These are phyloP conservation scores for Pachysolen tannophilus DNA, from an alignment of 805 yeast genomes.

Conservation along the genomic window DNA sequence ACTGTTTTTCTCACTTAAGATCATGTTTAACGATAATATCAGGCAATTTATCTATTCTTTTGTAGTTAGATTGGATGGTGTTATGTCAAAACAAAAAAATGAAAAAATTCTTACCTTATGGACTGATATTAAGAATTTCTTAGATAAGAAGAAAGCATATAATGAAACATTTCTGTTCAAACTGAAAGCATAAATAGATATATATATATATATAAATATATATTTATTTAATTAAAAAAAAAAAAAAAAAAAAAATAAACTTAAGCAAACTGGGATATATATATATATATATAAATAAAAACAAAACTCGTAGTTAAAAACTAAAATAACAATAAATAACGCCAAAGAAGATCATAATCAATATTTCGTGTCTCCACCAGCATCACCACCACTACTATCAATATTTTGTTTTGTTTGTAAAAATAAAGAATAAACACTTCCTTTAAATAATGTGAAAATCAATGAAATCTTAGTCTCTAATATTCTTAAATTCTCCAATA, in stretches of 20 bases:
- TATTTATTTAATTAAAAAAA: conserved; percentile 1
- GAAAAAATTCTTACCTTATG: conserved; percentile 33
- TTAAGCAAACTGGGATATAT: conserved; percentile 8
- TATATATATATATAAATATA: background rate
- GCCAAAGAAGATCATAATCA: too few relatives aligned
- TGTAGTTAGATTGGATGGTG: conserved; percentile 34
- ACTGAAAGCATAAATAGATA: background rate
- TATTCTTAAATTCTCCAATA: conserved; percentile 28
- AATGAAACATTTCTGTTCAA: conserved; percentile 18
- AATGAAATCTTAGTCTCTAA: conserved; percentile 35
- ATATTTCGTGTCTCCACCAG: too few relatives aligned
- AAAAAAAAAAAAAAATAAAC: background rate
- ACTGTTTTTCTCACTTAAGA: conserved; percentile 63
- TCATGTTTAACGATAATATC: conserved; percentile 46
- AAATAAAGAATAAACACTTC: conserved; percentile 28
- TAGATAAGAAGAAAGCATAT: conserved; percentile 31
- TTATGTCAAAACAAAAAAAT: conserved; percentile 34
- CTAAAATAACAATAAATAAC: too few relatives aligned
- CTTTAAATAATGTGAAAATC: conserved; percentile 36
- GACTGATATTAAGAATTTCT: conserved; percentile 29
- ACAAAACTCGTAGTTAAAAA: too few relatives aligned
- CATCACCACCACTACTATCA: too few relatives aligned
- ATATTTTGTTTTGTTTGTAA: conserved; percentile 4
- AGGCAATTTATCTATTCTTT: conserved; percentile 33
- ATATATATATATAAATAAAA: too few relatives aligned